A percentile compares a stretch with the other conserved stretches of the same genome.
phyloP scores from a whole-genome alignment of 225 moss, liverwort and hornwort genomes.

The Polytrichum formosum region DNA sequence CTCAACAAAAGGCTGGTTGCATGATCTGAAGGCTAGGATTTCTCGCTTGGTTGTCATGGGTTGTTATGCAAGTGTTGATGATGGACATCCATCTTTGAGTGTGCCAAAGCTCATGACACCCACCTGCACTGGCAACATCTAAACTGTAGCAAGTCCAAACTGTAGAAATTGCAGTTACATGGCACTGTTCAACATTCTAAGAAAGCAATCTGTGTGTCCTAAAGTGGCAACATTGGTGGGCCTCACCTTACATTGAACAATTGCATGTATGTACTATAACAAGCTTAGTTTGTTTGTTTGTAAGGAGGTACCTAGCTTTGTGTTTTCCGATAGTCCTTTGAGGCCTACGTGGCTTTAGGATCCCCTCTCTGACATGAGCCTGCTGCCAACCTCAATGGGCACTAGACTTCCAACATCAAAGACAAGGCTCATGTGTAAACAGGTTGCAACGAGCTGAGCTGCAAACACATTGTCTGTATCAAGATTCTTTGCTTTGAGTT shows the following conservation, averaged over 20 bases:
- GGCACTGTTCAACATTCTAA: conserved; percentile 3
- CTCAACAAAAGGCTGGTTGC: too few species aligned
- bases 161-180: background rate
- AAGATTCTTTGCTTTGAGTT: too few species aligned
- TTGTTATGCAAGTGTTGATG: too few species aligned
- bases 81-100: too few species aligned
- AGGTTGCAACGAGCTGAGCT: background rate
- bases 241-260: background rate
- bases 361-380: background rate
- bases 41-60: too few species aligned
- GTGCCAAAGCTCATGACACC: too few species aligned
- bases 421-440: background rate
- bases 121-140: background rate
- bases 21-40: too few species aligned
- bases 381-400: background rate
- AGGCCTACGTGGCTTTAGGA: background rate
- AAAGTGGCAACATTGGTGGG: background rate
- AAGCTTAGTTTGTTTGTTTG: background rate
- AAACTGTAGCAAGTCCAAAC: background rate
- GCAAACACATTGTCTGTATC: background rate
- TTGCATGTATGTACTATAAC: background rate
- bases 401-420: background rate
- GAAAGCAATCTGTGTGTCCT: background rate
- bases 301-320: background rate
- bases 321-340: background rate